Percentiles rank a stretch among this genome's conserved stretches.
Conservation (phyloP, 495 filamentous ascomycete species). For the Lichenothelia convexa region DNA sequence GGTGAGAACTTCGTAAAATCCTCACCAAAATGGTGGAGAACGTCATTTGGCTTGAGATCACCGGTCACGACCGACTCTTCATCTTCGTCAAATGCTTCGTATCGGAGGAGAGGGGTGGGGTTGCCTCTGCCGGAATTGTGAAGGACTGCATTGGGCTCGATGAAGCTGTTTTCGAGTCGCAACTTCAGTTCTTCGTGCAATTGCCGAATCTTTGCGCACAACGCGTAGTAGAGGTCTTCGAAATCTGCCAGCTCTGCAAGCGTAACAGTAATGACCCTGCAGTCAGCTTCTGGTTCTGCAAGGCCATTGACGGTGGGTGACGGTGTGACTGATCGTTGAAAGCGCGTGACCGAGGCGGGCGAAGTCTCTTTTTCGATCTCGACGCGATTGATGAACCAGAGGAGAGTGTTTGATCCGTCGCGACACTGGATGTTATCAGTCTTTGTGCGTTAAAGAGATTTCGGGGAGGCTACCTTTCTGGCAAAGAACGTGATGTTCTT, state of each 20-base stretch:
- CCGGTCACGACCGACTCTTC: no score
- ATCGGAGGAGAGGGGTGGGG: no score
- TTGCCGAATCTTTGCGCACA: slow-evolving; percentile 6
- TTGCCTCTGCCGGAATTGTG: no score
- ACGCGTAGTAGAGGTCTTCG: slow-evolving; percentile 9
- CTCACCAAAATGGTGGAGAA: no score
- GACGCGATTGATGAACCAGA: neutral
- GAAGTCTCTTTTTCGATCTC: neutral
- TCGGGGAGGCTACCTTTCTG: no score
- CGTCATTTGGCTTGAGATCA: no score
- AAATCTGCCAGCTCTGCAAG: slow-evolving; percentile 2
- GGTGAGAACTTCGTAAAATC: no score
- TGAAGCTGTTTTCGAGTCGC: neutral
- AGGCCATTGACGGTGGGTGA: no score
- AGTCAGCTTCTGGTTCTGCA: neutral
- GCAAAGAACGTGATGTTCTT: neutral
- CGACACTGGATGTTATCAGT: no score
- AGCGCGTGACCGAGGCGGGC: neutral
- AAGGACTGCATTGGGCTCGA: neutral
- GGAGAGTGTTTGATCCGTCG: neutral
- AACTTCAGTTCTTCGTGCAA: slow-evolving; percentile 4
- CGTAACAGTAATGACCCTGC: neutral
- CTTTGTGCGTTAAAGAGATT: no score
- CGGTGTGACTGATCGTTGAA: no score
- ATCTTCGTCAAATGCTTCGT: no score